Conservation (phyloP, 164 flowering plant genomes). For the Hamamelis virginiana region DNA sequence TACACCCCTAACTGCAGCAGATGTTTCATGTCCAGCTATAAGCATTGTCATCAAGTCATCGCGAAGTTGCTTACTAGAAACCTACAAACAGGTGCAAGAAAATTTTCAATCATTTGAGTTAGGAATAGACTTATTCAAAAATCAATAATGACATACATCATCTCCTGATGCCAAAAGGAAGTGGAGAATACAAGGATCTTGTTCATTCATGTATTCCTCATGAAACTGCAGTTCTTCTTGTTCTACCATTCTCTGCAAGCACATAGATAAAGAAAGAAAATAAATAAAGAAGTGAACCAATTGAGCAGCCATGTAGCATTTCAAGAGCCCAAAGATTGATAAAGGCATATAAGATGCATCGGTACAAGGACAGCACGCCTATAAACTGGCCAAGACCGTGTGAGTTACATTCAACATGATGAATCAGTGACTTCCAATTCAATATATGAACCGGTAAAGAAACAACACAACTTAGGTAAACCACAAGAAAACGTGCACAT, state of each 20-base stretch:
- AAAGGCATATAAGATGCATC: neutral
- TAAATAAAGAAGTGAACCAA: neutral
- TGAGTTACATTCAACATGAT: conserved; percentile 6
- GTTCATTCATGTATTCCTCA: conserved; percentile 93
- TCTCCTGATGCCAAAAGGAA: conserved; percentile 97
- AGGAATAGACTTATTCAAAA: neutral
- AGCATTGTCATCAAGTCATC: conserved; percentile 99
- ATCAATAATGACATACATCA: conserved; percentile 52
- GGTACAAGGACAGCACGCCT: neutral
- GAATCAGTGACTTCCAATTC: neutral
- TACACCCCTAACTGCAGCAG: conserved; percentile 99
- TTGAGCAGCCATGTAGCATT: neutral
- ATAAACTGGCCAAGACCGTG: neutral
- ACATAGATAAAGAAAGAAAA: neutral
- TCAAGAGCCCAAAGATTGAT: neutral
- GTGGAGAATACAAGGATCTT: conserved; percentile 97
- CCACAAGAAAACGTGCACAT: neutral
- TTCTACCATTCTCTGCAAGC: conserved; percentile 88
- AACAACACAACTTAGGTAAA: neutral
- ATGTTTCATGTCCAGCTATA: conserved; percentile 98
- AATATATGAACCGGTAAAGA: neutral
- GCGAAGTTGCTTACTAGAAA: conserved; percentile 97
- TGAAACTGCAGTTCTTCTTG: conserved; percentile 86
- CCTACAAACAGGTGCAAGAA: conserved; percentile 41
- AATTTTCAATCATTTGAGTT: conserved; percentile 4